Base-by-base conservation (phyloP, 2,329 filamentous ascomycete species). In the Colletotrichum caudatum region DNA sequence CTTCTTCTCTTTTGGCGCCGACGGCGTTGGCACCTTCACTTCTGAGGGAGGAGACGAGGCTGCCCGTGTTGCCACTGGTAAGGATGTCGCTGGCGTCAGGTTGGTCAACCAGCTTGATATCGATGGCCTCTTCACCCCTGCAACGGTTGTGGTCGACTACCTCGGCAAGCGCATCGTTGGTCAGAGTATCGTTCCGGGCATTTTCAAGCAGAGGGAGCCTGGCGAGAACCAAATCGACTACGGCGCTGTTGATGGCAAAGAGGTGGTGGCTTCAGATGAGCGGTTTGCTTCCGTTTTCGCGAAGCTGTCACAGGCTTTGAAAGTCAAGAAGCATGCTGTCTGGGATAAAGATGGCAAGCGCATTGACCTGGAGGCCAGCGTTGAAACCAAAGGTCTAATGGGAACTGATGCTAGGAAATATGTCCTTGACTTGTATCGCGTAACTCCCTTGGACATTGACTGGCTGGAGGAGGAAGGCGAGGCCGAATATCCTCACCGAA, bases 151-250 rank as follows among this genome's bases (percentile, higher is more conserved):
- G 18, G 92, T 98, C 23, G 96, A 99, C 81, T 99, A 98, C 79
- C 89, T 98, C 48, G 96, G 97, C 78, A 98, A 97, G 87, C 94
- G 96, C 75, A 93, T 99, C 76, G 96, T 99, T 64, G 96, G 94
- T 46, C 96, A 99, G 84, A 98, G 95, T 78, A 98, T 99, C 74
- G 96, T 99, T 23, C 96, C 96, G 6, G 97, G 96, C 71, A 99
- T 99, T 78, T 99, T 99, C 88, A 98, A 98, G 86, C 96, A 98
- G 84, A 91, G 95, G 46, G 96, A 98, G 78, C 94, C 95, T 39
- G 96, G 95, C 64, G 96, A 99, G 88, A 96, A 97, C 82, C 96
- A 98, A 82, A 98, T 99, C 76, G 96, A 99, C 81, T 99, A 99
- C 78, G 96, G 96, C 79, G 96, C 95, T 75, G 96, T 98, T 41